phyloP scores from a whole-genome alignment of 208 protist species.

The Trypanosoma boissoni region DNA sequence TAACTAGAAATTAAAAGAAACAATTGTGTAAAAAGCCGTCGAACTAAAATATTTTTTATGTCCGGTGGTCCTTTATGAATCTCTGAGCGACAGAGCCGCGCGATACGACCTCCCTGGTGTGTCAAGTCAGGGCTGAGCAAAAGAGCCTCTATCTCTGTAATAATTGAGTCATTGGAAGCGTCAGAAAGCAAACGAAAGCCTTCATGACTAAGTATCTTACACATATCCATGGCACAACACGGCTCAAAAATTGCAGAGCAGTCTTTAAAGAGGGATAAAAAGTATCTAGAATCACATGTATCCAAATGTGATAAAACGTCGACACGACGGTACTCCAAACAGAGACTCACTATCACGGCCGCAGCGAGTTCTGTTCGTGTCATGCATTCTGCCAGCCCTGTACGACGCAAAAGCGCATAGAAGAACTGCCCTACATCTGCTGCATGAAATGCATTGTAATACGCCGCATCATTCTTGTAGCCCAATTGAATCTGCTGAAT shows the following conservation, averaged over 20 bases:
- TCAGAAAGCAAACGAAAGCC: no score
- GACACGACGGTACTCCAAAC: slow-evolving; percentile 1
- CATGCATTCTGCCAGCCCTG: slow-evolving; percentile 13
- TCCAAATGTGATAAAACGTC: slow-evolving; percentile 4
- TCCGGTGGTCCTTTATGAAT: neutral
- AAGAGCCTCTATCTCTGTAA: neutral
- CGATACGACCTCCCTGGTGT: neutral
- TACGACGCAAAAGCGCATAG: slow-evolving; percentile 16
- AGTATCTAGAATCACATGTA: neutral
- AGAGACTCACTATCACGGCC: slow-evolving; percentile 7
- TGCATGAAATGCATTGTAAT: slow-evolving; percentile 7
- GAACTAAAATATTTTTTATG: neutral
- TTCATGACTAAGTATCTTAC: no score
- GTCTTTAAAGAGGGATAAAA: no score
- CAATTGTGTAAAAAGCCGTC: slow-evolving; percentile 3
- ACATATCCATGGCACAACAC: no score
- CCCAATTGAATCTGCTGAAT: slow-evolving; percentile 1
- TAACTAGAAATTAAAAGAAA: slow-evolving; percentile 9
- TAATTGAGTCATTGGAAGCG: neutral
- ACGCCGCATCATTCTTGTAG: slow-evolving; percentile 1
- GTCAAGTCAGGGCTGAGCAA: neutral
- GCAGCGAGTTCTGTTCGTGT: slow-evolving; percentile 7
- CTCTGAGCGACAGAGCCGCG: neutral
- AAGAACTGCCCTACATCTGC: slow-evolving; percentile 21
- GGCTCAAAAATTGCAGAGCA: no score